Evolutionary conservation across 2,329 filamentous ascomycete genomes (phyloP), one percentile per base, ranked within the genome.

Genomic region (Stemphylium vesicarium): DNA sequence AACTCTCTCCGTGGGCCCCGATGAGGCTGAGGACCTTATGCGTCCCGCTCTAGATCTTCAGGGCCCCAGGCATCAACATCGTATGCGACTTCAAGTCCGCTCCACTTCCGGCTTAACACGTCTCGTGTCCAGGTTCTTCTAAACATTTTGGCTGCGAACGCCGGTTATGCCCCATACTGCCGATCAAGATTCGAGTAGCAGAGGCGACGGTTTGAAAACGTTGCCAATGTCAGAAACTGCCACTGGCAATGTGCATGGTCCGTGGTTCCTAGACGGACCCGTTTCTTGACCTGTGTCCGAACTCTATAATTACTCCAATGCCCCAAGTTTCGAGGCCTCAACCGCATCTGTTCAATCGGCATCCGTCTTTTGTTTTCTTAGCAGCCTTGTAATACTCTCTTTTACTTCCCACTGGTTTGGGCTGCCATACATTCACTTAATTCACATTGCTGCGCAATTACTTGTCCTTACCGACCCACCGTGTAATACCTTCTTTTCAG

Each of bases 401-500:
- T 80, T 81, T 72, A 78, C 70, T 69, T 71, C 80, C 79, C 80
- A 81, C 80, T 80, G 81, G 80, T 74, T 63, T 82, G 81, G 80
- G 80, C 78, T 79, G 77, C 77, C 75, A 71, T 80, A 75, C 79
- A 78, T 81, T 82, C 79, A 54, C 72, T 81, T 81, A 77, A 75
- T 74, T 57, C 52, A 72, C 65, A 73, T 77, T 77, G 75, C 75
- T 77, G 75, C 69, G 70, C 75, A 77, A 77, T 75, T 63, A 63
- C 60, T 63, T 60, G 62, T 71, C 61, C 64, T 60, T 57, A 65
- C 62, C 62, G 62, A 66, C 56, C 65, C 65, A 63, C 60, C 45
- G 62, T 65, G 61, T 73, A 74, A 73, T 73, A 70, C 68, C 62
- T 71, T 75, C 69, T 70, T 75, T 75, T 63, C 67, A 56, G 66